A percentile compares a stretch with the other conserved stretches of the same genome.
Conservation (phyloP, 23 red algal genomes). For the Agarophyton chilense region DNA sequence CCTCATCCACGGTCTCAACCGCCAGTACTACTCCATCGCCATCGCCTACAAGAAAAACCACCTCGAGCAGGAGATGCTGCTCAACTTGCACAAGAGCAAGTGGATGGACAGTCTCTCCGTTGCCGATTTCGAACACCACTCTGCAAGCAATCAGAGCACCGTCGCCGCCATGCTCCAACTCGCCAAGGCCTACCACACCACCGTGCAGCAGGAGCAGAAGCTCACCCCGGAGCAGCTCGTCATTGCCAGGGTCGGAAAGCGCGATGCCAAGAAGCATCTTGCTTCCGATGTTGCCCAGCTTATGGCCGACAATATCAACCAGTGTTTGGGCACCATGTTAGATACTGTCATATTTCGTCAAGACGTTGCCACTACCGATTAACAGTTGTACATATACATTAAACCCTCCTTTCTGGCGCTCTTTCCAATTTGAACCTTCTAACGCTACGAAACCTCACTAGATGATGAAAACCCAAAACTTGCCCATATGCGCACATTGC, state of each 20-base stretch:
- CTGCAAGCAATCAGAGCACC: slow-evolving; percentile 64
- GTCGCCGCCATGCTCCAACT: slow-evolving; percentile 89
- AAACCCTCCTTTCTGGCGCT: not conserved
- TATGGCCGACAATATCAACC: slow-evolving; percentile 89
- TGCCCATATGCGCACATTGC: no score
- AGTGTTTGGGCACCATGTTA: slow-evolving; percentile 87
- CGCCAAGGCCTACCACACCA: slow-evolving; percentile 83
- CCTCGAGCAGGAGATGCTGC: slow-evolving; percentile 96
- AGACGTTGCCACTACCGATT: slow-evolving; percentile 61
- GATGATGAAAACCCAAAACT: no score
- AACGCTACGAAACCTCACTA: no score
- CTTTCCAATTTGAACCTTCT: not conserved
- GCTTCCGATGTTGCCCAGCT: slow-evolving; percentile 75
- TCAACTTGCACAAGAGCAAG: slow-evolving; percentile 98
- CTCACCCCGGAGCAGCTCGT: slow-evolving; percentile 88
- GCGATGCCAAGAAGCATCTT: slow-evolving; percentile 93
- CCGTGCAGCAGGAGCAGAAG: slow-evolving; percentile 91
- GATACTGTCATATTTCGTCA: slow-evolving; percentile 93
- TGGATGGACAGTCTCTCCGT: slow-evolving; percentile 88
- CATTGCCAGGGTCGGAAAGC: slow-evolving; percentile 94
- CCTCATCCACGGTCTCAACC: slow-evolving; percentile 98
- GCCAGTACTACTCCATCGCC: slow-evolving; percentile 98
- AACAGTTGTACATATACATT: slow-evolving; percentile 13
- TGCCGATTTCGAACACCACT: slow-evolving; percentile 76
- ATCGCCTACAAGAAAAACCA: slow-evolving; percentile 98